phyloP scores from a whole-genome alignment of 805 yeast genomes.

The Yamadazyma olivae region DNA sequence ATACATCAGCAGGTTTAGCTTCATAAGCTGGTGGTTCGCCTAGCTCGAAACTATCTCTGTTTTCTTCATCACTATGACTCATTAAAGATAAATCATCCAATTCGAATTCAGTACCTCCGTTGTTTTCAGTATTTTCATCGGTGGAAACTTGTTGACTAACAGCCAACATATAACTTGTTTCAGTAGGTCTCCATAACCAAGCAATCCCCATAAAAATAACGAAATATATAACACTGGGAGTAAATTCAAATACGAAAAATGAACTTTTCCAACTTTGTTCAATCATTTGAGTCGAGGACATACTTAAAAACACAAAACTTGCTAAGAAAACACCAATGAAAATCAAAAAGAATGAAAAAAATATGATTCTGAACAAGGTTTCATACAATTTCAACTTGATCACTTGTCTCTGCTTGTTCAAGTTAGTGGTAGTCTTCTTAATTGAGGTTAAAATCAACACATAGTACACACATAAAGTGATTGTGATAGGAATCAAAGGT shows the following conservation, averaged over 20 bases:
- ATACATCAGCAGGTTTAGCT: slow-evolving; percentile 1
- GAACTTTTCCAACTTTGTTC: slow-evolving; percentile 91
- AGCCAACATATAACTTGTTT: slow-evolving; percentile 90
- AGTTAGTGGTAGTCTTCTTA: slow-evolving; percentile 66
- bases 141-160: slow-evolving; percentile 90
- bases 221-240: slow-evolving; percentile 90
- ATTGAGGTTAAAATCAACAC: slow-evolving; percentile 70
- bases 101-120: slow-evolving; percentile 54
- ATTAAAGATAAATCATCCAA: slow-evolving; percentile 55
- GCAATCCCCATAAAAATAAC: slow-evolving; percentile 80
- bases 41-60: slow-evolving; percentile 38
- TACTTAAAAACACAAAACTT: slow-evolving; percentile 66
- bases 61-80: slow-evolving; percentile 41
- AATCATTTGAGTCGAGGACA: slow-evolving; percentile 71
- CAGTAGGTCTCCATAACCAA: slow-evolving; percentile 96
- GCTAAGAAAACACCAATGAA: slow-evolving; percentile 70
- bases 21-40: slow-evolving; percentile 32
- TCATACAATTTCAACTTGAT: slow-evolving; percentile 88
- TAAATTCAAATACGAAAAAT: slow-evolving; percentile 85
- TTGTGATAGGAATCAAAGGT: slow-evolving; percentile 66
- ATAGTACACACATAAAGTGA: slow-evolving; percentile 71
- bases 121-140: slow-evolving; percentile 53
- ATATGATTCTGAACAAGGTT: slow-evolving; percentile 69
- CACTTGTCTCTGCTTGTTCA: slow-evolving; percentile 83
- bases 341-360: slow-evolving; percentile 66